Conservation (phyloP, 495 filamentous ascomycete genomes). For the Aspergillus avenaceus region DNA sequence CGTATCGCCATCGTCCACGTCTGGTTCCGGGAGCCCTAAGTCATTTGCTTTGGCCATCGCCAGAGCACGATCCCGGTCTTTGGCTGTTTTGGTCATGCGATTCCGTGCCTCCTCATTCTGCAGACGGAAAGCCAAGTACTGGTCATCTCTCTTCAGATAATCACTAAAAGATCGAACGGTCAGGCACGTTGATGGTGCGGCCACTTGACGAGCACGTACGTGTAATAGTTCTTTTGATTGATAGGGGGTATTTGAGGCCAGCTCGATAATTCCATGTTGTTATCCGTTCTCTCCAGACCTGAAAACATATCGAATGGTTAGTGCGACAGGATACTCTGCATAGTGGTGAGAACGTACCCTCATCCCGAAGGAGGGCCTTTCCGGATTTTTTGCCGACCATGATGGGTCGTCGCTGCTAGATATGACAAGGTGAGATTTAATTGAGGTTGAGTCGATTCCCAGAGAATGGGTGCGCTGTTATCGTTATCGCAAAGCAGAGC, state of each 20-base stretch:
- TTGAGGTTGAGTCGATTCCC: neutral
- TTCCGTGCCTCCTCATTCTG: slow-evolving; percentile 80
- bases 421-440: neutral
- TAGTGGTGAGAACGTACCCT: slow-evolving; percentile 39
- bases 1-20: slow-evolving; percentile 53
- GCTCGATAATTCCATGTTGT: slow-evolving; percentile 89
- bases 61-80: slow-evolving; percentile 80
- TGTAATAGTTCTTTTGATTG: slow-evolving; percentile 99
- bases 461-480: neutral
- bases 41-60: slow-evolving; percentile 58
- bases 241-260: slow-evolving; percentile 92
- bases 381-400: slow-evolving; percentile 66
- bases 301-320: neutral
- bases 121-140: slow-evolving; percentile 81
- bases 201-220: slow-evolving; percentile 73
- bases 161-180: slow-evolving; percentile 72
- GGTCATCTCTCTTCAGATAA: slow-evolving; percentile 96
- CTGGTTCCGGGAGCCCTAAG: slow-evolving; percentile 42
- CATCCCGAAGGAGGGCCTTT: slow-evolving; percentile 60
- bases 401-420: slow-evolving; percentile 11
- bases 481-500: neutral
- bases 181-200: neutral
- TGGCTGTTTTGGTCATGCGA: slow-evolving; percentile 73
- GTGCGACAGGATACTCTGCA: neutral
- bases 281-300: slow-evolving; percentile 95